Conservation (phyloP, 805 yeast genomes). For the Candida nitratophila region DNA sequence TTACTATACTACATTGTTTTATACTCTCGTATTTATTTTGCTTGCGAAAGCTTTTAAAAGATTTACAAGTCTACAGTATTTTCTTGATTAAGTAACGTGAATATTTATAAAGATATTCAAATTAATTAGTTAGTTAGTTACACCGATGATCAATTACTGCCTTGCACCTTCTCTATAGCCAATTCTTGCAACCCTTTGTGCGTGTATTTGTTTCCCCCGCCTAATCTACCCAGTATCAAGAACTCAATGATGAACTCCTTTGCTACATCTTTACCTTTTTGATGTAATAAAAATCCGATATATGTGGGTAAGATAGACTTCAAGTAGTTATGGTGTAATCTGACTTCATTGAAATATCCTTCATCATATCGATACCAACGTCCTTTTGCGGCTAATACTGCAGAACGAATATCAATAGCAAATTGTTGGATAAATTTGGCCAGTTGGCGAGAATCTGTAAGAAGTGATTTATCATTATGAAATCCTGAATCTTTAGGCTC, state of each 20-base stretch:
- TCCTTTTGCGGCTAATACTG: background rate
- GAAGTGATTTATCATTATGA: background rate
- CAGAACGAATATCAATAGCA: too few relatives aligned
- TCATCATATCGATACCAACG: background rate
- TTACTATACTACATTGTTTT: too few relatives aligned
- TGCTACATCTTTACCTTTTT: constrained; percentile 14
- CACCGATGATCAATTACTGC: background rate
- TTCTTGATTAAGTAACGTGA: too few relatives aligned
- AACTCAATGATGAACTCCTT: constrained; percentile 20
- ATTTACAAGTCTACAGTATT: too few relatives aligned
- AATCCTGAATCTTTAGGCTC: background rate
- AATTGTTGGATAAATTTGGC: background rate
- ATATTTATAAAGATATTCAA: too few relatives aligned
- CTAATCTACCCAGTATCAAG: constrained; percentile 17
- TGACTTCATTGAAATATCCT: background rate
- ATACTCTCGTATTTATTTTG: too few relatives aligned
- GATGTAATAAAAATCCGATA: constrained; percentile 20
- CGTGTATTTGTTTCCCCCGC: constrained; percentile 8
- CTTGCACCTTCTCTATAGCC: constrained; percentile 5
- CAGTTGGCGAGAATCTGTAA: background rate
- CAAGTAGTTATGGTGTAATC: background rate
- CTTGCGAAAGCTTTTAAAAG: too few relatives aligned
- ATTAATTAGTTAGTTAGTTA: too few relatives aligned
- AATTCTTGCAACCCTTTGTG: constrained; percentile 22
- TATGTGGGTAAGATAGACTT: constrained; percentile 10